These are phyloP conservation scores for Ophiosphaerella narmari DNA, from an alignment of 2,329 filamentous ascomycete genomes.

Conservation along the genomic window DNA sequence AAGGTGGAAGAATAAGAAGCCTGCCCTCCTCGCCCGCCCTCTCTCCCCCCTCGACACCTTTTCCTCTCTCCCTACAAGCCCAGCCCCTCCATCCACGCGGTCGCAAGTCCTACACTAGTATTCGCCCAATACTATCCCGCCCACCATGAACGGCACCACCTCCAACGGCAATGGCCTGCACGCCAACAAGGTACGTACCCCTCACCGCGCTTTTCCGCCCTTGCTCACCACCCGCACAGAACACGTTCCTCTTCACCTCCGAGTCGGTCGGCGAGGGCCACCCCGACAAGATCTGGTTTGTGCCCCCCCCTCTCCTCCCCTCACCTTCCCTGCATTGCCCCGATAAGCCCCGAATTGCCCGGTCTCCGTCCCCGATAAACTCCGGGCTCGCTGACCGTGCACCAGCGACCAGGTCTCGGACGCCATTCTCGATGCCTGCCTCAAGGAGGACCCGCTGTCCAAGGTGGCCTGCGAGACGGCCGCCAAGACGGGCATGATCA, in stretches of 20 bases:
- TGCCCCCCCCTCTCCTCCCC: slow-evolving; percentile 5
- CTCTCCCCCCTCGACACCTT: slow-evolving; percentile 23
- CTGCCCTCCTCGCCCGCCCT: slow-evolving; percentile 27
- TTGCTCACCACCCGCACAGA: slow-evolving; percentile 25
- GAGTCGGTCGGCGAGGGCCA: slow-evolving; percentile 63
- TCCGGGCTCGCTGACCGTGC: slow-evolving; percentile 24
- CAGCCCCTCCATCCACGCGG: slow-evolving; percentile 26
- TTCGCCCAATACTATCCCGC: slow-evolving; percentile 5
- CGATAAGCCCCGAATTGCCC: background rate
- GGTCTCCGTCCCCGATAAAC: background rate
- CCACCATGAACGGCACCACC: slow-evolving; percentile 21
- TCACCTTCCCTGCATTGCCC: background rate
- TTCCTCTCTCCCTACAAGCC: slow-evolving; percentile 23
- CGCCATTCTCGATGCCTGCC: slow-evolving; percentile 97
- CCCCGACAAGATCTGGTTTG: slow-evolving; percentile 89
- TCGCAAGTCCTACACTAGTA: slow-evolving; percentile 48
- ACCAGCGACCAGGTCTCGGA: slow-evolving; percentile 91
- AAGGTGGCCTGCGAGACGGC: slow-evolving; percentile 99
- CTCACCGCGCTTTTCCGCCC: slow-evolving; percentile 11
- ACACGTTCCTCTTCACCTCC: slow-evolving; percentile 55
- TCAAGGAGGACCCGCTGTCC: slow-evolving; percentile 91
- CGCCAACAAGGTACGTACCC: slow-evolving; percentile 29
- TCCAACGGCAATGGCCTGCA: slow-evolving; percentile 18
- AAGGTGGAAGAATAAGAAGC: slow-evolving; percentile 4
- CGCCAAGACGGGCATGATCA: slow-evolving; percentile 99